A percentile compares a stretch with the other conserved stretches of the same genome.
Evolutionary conservation across 176 grass and related monocot genomes (phyloP).

Genomic region (Triticum urartu): DNA sequence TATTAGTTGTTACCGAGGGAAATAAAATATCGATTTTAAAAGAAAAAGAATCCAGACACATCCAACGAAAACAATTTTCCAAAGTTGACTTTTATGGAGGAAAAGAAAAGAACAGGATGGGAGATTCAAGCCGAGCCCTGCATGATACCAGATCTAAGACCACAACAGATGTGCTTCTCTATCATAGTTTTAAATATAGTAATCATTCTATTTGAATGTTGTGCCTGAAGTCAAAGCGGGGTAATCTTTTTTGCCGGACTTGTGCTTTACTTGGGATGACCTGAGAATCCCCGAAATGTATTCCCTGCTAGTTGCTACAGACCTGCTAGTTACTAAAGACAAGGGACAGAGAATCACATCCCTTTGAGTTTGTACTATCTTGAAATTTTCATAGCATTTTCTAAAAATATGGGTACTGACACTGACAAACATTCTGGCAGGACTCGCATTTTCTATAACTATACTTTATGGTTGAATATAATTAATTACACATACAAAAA

Average conservation of each 20-base stretch:
- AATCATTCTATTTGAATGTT: constrained; percentile 2
- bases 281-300: background rate
- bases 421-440: constrained; percentile 7
- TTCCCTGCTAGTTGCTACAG: background rate
- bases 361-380: background rate
- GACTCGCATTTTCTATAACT: background rate
- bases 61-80: background rate
- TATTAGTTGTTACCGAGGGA: background rate
- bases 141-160: background rate
- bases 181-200: background rate
- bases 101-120: background rate
- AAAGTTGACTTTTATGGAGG: background rate
- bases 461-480: background rate
- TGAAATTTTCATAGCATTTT: background rate
- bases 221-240: background rate
- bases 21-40: background rate
- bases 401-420: background rate
- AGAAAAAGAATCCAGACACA: background rate
- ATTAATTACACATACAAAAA: background rate
- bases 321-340: background rate
- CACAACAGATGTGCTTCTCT: background rate
- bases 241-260: background rate
- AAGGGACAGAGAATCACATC: background rate
- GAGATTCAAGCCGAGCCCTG: background rate
- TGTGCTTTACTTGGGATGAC: background rate